phyloP scores from a whole-genome alignment of 1,139 yeast species.

The Hemisphaericaspora subhashii region DNA sequence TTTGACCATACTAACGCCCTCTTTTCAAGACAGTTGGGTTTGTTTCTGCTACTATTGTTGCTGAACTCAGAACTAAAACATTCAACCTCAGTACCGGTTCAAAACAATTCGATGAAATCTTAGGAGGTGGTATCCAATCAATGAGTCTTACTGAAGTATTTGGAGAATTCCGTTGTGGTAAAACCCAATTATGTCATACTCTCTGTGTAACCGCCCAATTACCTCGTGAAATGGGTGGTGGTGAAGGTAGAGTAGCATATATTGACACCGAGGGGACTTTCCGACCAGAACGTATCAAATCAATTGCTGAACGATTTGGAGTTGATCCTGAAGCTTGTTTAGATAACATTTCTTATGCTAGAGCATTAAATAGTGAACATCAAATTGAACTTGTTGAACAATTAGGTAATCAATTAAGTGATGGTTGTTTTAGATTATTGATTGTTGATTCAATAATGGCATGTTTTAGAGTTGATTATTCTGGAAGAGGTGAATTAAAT shows the following conservation, averaged over 20 bases:
- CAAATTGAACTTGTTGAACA: constrained; percentile 59
- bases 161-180: constrained; percentile 64
- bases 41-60: constrained; percentile 53
- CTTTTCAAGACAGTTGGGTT: constrained; percentile 40
- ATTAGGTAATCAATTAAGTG: constrained; percentile 48
- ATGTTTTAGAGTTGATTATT: constrained; percentile 58
- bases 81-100: constrained; percentile 54
- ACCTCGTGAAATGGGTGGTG: constrained; percentile 56
- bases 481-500: constrained; percentile 60
- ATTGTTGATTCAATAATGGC: constrained; percentile 62
- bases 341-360: constrained; percentile 56
- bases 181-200: constrained; percentile 61
- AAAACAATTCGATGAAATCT: constrained; percentile 49
- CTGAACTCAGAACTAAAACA: constrained; percentile 49
- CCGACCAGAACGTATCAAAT: constrained; percentile 54
- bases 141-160: constrained; percentile 65
- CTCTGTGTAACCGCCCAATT: constrained; percentile 60
- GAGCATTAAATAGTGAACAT: constrained; percentile 62
- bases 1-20: constrained; percentile 5
- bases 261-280: constrained; percentile 64
- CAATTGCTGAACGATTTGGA: constrained; percentile 55
- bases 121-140: constrained; percentile 61
- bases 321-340: constrained; percentile 54
- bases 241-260: constrained; percentile 61
- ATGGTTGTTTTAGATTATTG: constrained; percentile 47